Evolutionary conservation across 179 eudicot species (phyloP).

Genomic region (Gypsophila paniculata): DNA sequence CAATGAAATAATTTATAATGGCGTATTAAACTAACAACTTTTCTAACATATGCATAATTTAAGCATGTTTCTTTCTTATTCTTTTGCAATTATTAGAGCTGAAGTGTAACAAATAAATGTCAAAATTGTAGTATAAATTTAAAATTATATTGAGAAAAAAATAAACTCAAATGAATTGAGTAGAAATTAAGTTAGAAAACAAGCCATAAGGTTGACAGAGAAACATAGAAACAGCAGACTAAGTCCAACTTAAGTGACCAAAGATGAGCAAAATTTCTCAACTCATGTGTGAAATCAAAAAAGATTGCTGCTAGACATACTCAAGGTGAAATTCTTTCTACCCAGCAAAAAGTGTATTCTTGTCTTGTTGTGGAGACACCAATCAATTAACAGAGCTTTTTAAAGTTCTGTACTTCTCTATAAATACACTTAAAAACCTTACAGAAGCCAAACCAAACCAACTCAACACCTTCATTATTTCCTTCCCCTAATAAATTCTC

Average conservation of each 20-base stretch:
- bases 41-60: too few species aligned
- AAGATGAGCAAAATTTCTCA: conserved; percentile 7
- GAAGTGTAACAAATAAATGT: too few species aligned
- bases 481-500: conserved; percentile 8
- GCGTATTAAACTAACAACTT: too few species aligned
- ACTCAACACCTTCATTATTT: conserved; percentile 21
- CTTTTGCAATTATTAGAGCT: too few species aligned
- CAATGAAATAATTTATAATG: too few species aligned
- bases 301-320: neutral
- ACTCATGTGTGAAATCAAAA: conserved; percentile 19
- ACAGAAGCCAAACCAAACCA: conserved; percentile 17
- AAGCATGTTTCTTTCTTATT: too few species aligned
- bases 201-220: too few species aligned
- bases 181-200: too few species aligned
- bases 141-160: too few species aligned
- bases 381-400: neutral
- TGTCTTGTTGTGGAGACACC: conserved; percentile 23
- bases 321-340: conserved; percentile 15
- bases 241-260: neutral
- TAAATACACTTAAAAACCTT: conserved; percentile 29
- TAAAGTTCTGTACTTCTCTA: conserved; percentile 10
- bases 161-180: too few species aligned
- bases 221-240: neutral
- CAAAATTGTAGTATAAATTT: too few species aligned
- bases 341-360: conserved; percentile 21